Evolutionary conservation across 495 filamentous ascomycete species (phyloP).

Genomic region (Podospora conica): DNA sequence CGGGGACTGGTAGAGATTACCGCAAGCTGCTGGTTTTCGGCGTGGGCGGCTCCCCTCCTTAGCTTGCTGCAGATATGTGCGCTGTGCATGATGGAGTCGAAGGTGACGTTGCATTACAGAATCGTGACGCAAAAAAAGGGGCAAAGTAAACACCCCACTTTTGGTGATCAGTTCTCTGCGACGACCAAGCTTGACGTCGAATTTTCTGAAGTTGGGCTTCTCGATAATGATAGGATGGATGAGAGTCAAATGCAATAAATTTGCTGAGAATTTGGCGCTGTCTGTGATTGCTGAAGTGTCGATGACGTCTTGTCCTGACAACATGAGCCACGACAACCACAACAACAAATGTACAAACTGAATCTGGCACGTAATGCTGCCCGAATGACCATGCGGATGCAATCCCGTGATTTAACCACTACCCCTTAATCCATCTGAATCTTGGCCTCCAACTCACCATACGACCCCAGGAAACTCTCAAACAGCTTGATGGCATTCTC

Average conservation of each 20-base stretch:
- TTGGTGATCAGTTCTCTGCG: not conserved
- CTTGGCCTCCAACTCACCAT: conserved; percentile 68
- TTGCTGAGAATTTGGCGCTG: too few species aligned
- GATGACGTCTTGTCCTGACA: too few species aligned
- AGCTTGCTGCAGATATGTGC: too few species aligned
- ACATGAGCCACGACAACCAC: not conserved
- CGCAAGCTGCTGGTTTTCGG: not conserved
- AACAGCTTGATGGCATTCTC: conserved; percentile 83
- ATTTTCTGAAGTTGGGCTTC: not conserved
- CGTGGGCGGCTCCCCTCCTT: not conserved
- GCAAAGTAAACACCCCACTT: not conserved
- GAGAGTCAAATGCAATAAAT: not conserved
- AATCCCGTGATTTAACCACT: not conserved
- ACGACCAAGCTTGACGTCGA: not conserved
- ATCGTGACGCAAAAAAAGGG: not conserved
- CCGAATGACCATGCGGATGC: not conserved
- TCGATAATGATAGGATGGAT: too few species aligned
- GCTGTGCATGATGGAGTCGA: not conserved
- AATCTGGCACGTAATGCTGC: not conserved
- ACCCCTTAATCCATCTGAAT: conserved; percentile 64
- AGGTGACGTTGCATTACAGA: not conserved
- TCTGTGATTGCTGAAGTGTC: too few species aligned
- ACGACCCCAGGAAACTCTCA: conserved; percentile 78
- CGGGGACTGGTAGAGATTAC: not conserved
- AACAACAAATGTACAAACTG: not conserved